Percentiles rank a stretch among this genome's conserved stretches.
Conservation (phyloP, 78 protist genomes). For the Goniomonas avonlea region DNA sequence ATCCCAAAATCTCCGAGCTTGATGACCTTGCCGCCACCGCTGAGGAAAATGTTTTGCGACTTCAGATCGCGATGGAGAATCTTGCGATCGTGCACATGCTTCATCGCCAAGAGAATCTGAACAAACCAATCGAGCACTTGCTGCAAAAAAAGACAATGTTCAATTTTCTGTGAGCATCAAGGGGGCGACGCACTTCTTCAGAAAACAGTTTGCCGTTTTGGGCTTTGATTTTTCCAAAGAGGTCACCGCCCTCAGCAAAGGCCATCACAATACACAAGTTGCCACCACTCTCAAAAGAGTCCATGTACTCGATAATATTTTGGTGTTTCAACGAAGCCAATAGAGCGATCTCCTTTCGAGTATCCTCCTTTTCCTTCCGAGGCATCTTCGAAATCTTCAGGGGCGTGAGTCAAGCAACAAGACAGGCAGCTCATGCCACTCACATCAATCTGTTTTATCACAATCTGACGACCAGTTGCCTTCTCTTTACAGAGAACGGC, state of each 20-base stretch:
- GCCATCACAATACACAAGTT: conserved; percentile 35
- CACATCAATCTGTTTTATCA: background rate
- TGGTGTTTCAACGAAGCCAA: conserved; percentile 17
- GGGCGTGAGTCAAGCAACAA: background rate
- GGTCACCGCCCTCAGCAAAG: conserved; percentile 26
- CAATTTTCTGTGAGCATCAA: background rate
- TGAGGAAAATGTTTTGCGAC: conserved; percentile 40
- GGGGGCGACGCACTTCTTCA: background rate
- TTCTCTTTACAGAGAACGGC: background rate
- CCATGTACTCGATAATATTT: conserved; percentile 19
- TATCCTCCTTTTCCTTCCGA: conserved; percentile 21
- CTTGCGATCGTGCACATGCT: conserved; percentile 43
- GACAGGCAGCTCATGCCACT: background rate
- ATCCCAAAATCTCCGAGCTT: conserved; percentile 54
- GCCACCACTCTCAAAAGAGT: conserved; percentile 2
- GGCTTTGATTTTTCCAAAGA: background rate
- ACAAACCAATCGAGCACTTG: conserved; percentile 22
- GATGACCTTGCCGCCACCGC: background rate
- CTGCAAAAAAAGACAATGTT: background rate
- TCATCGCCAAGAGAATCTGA: conserved; percentile 37
- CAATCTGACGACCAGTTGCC: background rate
- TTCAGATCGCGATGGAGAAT: conserved; percentile 53
- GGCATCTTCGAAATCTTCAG: background rate
- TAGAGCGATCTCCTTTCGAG: conserved; percentile 19
- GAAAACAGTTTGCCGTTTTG: background rate